Conservation (phyloP, 805 yeast genomes). For the Saturnispora bothae region DNA sequence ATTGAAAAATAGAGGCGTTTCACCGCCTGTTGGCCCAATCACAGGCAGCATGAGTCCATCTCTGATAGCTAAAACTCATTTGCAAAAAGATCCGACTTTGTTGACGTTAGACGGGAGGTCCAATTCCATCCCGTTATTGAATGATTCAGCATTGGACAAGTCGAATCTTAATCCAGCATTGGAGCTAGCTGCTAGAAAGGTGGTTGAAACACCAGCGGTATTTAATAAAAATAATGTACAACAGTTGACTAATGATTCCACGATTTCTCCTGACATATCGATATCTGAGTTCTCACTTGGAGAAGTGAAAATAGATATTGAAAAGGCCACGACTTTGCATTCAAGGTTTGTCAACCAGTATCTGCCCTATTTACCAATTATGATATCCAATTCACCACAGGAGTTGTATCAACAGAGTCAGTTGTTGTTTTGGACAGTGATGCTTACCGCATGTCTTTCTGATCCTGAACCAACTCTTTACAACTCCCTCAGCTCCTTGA, state of each 20-base stretch:
- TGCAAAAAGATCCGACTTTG: conserved; percentile 35
- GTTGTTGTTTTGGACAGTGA: conserved; percentile 82
- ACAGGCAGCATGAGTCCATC: conserved; percentile 7
- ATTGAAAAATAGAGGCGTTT: conserved; percentile 29
- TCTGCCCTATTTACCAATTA: conserved; percentile 70
- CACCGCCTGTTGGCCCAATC: too few species aligned
- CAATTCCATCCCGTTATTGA: conserved; percentile 26
- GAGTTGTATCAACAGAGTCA: conserved; percentile 79
- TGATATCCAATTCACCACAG: conserved; percentile 57
- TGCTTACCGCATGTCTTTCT: conserved; percentile 73
- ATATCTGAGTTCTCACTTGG: conserved; percentile 66
- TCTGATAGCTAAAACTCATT: conserved; percentile 30
- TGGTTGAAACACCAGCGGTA: conserved; percentile 20
- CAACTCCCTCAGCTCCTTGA: conserved; percentile 60
- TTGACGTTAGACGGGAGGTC: conserved; percentile 25
- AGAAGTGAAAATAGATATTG: conserved; percentile 54
- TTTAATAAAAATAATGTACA: conserved; percentile 13
- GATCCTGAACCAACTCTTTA: conserved; percentile 83
- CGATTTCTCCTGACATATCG: conserved; percentile 19
- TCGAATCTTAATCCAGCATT: conserved; percentile 32
- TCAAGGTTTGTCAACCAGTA: conserved; percentile 53
- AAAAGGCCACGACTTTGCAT: conserved; percentile 66
- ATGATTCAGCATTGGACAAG: conserved; percentile 35
- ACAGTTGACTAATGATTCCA: conserved; percentile 10
- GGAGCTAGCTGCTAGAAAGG: conserved; percentile 32